Conservation (phyloP, 2,329 filamentous ascomycete species). For the Colletotrichum eremochloae region DNA sequence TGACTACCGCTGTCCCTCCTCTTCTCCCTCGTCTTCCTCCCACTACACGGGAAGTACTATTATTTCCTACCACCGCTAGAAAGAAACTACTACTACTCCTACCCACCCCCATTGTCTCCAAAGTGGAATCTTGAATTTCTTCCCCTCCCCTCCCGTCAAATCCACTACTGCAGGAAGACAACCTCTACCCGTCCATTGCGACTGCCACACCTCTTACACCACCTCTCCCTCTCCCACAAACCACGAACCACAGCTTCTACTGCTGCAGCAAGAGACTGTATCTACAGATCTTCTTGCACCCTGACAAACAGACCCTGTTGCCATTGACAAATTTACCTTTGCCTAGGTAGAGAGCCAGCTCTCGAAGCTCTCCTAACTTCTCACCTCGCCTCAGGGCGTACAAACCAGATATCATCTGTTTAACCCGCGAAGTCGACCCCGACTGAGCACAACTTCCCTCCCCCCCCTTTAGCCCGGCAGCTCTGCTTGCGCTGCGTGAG, state of each 20-base stretch:
- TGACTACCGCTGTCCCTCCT: slow-evolving; percentile 25
- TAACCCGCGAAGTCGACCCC: slow-evolving; percentile 55
- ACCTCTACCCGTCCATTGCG: slow-evolving; percentile 34
- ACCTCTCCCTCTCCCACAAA: slow-evolving; percentile 9
- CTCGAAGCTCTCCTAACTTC: slow-evolving; percentile 32
- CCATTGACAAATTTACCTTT: slow-evolving; percentile 41
- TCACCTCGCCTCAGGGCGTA: slow-evolving; percentile 51
- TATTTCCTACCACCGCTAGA: slow-evolving; percentile 24
- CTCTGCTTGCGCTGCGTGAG: slow-evolving; percentile 88
- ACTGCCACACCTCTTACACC: not conserved
- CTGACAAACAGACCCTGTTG: slow-evolving; percentile 18
- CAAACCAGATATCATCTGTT: slow-evolving; percentile 37
- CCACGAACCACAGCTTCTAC: slow-evolving; percentile 4
- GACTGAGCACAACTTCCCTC: slow-evolving; percentile 62
- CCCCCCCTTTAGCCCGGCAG: slow-evolving; percentile 74
- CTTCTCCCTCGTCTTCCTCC: slow-evolving; percentile 12
- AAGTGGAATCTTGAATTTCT: slow-evolving; percentile 43
- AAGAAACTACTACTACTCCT: slow-evolving; percentile 36
- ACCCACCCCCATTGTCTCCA: slow-evolving; percentile 39
- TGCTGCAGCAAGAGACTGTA: slow-evolving; percentile 15
- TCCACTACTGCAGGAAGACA: slow-evolving; percentile 40
- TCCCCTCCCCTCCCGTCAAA: slow-evolving; percentile 40
- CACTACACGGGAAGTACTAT: slow-evolving; percentile 21
- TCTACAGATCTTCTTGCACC: slow-evolving; percentile 26
- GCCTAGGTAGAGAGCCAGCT: slow-evolving; percentile 41